Base-by-base conservation (phyloP, 2,329 filamentous ascomycete species). In the Paramyrothecium sp. region DNA sequence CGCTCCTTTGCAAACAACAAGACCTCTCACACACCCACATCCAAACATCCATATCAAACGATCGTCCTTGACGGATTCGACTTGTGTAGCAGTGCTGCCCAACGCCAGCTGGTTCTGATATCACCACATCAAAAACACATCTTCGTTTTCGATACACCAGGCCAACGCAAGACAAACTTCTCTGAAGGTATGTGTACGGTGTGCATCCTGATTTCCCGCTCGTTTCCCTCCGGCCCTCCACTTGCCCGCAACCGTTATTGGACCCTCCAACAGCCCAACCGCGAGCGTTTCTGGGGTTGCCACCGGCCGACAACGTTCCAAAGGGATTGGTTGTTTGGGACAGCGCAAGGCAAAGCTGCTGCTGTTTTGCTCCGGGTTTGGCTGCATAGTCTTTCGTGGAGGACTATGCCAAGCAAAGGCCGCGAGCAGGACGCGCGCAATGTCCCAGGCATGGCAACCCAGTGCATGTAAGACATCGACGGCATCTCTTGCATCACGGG, bases 101-200 rank as follows among this genome's bases (percentile, higher is more conserved):
- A 44, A 44, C 38, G n/a, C 58, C 63, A 62, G 60, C 63, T 62
- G 62, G 62, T 64, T 59, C 60, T 64, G 63, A 63, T 60, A 44
- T 16, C 38, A 7, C n/a, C 38, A 44, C 5, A 44, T 44, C 38
- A 44, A 44, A 54, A 61, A 22, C 55, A 57, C 26, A 59, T 49
- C 38, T 34, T 38, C 50, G 20, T 34, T 41, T 54, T 33, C 26
- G 26, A 30, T 30, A 30, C 4, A 30, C 26, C 26, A 30, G 26
- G 22, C 22, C 46, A 50, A 51, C 26, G 22, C 49, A 44, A 44
- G 38, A 44, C 38, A 44, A 19, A 5, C n/a, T 44, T 44, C 38
- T 4, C n/a, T 16, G 38, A 44, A 44, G 38, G 38, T 44, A 44
- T 16, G 38, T 44, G 13, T 38, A 16, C 8, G 33, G 16, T 16